Evolutionary conservation across 1,284 basidiomycete species (phyloP).

Genomic region (Moesziomyces sp.): DNA sequence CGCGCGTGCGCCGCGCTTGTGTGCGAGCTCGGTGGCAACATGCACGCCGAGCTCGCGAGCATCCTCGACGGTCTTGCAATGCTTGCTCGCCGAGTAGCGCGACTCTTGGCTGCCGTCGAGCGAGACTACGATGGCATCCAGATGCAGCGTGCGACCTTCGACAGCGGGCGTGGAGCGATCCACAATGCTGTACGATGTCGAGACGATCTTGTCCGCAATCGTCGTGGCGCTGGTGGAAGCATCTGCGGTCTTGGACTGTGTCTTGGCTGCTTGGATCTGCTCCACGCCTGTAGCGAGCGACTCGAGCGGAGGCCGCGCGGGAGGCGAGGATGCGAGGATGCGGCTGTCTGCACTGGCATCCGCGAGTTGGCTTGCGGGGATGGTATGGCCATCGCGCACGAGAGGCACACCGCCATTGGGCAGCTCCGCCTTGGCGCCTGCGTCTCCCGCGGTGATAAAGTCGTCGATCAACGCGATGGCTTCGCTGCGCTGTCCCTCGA

Average conservation of each 20-base stretch:
- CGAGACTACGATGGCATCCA: conserved; percentile 66
- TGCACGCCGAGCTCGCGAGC: conserved; percentile 55
- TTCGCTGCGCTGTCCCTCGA: conserved; percentile 60
- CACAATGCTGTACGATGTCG: conserved; percentile 43
- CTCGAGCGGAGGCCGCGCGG: conserved; percentile 36
- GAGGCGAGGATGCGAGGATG: neutral
- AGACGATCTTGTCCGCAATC: conserved; percentile 44
- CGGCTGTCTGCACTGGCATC: neutral
- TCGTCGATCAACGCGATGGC: conserved; percentile 43
- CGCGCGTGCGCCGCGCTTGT: conserved; percentile 52
- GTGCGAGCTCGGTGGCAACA: conserved; percentile 59
- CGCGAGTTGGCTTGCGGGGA: conserved; percentile 43
- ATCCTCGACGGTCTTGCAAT: conserved; percentile 49
- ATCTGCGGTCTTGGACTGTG: conserved; percentile 2
- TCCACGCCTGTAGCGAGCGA: conserved; percentile 40
- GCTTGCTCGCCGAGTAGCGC: conserved; percentile 38
- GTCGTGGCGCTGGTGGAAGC: conserved; percentile 14
- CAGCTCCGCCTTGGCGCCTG: conserved; percentile 23
- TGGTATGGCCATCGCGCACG: conserved; percentile 48
- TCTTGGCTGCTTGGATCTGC: conserved; percentile 23
- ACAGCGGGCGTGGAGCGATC: conserved; percentile 49
- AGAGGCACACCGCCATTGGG: conserved; percentile 43
- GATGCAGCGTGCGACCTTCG: conserved; percentile 41
- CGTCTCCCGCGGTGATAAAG: conserved; percentile 40
- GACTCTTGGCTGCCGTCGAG: conserved; percentile 60